Evolutionary conservation across 129 eudicot species (phyloP), one percentile per base, ranked within the genome.

Genomic region (Solidago caesia): DNA sequence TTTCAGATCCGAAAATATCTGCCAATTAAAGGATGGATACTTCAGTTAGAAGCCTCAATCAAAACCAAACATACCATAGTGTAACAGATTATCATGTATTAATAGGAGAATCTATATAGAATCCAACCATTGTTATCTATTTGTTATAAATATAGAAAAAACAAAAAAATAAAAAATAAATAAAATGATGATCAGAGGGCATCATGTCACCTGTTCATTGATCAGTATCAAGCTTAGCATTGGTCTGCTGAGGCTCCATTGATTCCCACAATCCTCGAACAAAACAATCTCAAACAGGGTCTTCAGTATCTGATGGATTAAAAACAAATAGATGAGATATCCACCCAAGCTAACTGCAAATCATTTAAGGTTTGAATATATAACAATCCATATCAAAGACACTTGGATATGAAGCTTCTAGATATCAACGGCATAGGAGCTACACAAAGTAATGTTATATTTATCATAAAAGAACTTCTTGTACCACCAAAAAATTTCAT

Each of bases 181-280:
- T 7, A 74, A 68, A 26, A 9, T 15, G 51, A 10, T 14, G 68
- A 42, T 46, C 43, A 7, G 0, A 65, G 48, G 11, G 68, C 13
- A 25, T 12, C 33, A 15, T 62, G 27, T 79, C 48, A 93, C 98
- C 91, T 93, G 96, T 70, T 88, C 96, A 80, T 83, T 90, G 74
- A 90, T 85, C 49, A 93, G 96, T 71, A 93, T 90, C 83, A 90
- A 83, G 82, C 98, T 90, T 74, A 93, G 83, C 92, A 93, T 90
- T 81, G 98, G 96, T 81, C 91, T 84, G 84, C 96, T 88, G 68
- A 93, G 91, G 72, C 95, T 88, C 98, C 98, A 93, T 7, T 84
- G 92, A 75, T 85, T 88, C 87, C 87, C 83, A 73, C 87, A 82
- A 76, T 90, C 98, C 81, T 90, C 96, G 68, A 86, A 93, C 77